Evolutionary conservation across 202 grass and related monocot species (phyloP), one percentile per base, ranked within the genome.

Genomic region (Panicum hallii): DNA sequence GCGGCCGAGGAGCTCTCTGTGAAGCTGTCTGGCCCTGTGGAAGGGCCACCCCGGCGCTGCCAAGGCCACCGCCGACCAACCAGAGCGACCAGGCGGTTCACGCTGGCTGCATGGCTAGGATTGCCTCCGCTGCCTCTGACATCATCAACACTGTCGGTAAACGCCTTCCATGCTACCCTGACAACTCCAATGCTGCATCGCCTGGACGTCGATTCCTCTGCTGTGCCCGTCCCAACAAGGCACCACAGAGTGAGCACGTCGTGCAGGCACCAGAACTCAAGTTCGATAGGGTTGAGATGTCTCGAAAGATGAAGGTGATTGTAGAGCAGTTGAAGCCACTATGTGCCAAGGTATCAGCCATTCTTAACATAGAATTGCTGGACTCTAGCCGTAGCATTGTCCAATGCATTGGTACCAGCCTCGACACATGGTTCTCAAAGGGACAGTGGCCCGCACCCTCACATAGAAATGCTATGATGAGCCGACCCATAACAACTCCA

Each of bases 291-390:
- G 38, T 77, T 1, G 54, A 61, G 3, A 58, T 58, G 36, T 57
- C 74, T 16, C 17, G 1, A 14, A 77, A 13, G 6, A 77, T 61
- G 36, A 23, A 45, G 19, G 20, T 45, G 11, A 57, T 77, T 9
- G 38, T 22, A 23, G 36, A 77, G 0, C 17, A 44, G 9, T 9
- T 77, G 4, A 26, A 77, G 38, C 54, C 11, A 14, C 1, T 77
- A 1, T 77, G 55, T 0, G 38, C 19, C 2, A 77, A 61, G 34
- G 54, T 61, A 26, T 77, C 57, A 20, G 22, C 30, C 5, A 74
- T 75, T 64, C 81, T 83, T 30, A 74, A 83, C 9, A 19, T 83
- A 16, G 20, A 83, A 3, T 36, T 63, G 43, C 36, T 30, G 55
- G 54, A 9, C 7, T 61, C 42, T 4, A 73, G 4, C 2, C 6